Evolutionary conservation across 257 asterid species (phyloP), one percentile per base, ranked within the genome.

Genomic region (Jacaranda copaia): DNA sequence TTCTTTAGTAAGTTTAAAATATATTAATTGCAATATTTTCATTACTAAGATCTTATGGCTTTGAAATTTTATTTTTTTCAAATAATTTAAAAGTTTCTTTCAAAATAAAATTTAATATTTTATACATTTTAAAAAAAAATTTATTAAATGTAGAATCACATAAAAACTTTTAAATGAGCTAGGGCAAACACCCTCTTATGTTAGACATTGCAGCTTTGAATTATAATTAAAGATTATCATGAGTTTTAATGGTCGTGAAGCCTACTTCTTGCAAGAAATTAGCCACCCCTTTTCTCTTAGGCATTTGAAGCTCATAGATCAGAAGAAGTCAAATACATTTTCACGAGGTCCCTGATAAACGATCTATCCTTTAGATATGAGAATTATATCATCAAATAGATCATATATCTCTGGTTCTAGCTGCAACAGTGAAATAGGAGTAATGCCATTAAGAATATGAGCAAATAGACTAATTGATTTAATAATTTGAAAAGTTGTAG

Each of bases 191-290:
- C n/a, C n/a, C n/a, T n/a, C n/a, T n/a, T n/a, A n/a, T n/a, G n/a
- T n/a, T n/a, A n/a, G n/a, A n/a, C n/a, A n/a, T n/a, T n/a, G n/a
- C 13, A 18, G 3, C 19, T 14, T 16, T n/a, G n/a, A n/a, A n/a
- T n/a, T n/a, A n/a, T n/a, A n/a, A n/a, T 51, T 12, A 18, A 5
- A 5, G 38, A 0, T 58, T 20, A n/a, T n/a, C n/a, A 60, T 60
- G 0, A 38, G 4, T 2, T 7, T 35, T 12, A 4, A 0, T 8
- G 6, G 40, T 64, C 63, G 49, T 40, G 10, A 14, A n/a, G 51
- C 84, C 14, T 62, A 84, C 88, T 74, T 84, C 88, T 78, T 84
- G 84, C 83, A 84, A 75, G 74, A 84, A 81, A 51, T 84, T 84
- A 10, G 88, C 88, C 5, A 71, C 83, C 11, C 84, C 88, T 71